These are phyloP conservation scores for Phytophthora niederhauseri DNA, from an alignment of 352 stramenopile species.

Conservation along the genomic window DNA sequence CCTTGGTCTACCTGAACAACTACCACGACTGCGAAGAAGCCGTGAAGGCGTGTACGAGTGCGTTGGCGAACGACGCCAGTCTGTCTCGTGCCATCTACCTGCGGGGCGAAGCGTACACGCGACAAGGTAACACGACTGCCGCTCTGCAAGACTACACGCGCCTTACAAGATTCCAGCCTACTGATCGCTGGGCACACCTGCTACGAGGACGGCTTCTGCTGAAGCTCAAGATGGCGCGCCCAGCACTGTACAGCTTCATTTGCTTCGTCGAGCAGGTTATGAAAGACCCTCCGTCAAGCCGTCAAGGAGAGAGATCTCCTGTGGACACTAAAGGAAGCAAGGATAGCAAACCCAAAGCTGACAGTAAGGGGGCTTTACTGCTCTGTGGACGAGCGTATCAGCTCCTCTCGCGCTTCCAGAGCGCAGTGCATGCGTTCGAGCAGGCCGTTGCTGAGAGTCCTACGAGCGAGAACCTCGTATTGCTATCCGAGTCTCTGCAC, in stretches of 20 bases:
- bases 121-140: conserved; percentile 58
- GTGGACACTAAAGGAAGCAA: not conserved
- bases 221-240: conserved; percentile 56
- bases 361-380: conserved; percentile 51
- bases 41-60: conserved; percentile 66
- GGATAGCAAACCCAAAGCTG: conserved; percentile 14
- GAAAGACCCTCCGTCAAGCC: conserved; percentile 3
- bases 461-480: conserved; percentile 74
- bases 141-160: conserved; percentile 71
- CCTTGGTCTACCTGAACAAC: conserved; percentile 80
- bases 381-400: conserved; percentile 72
- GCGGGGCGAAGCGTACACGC: conserved; percentile 64
- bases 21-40: conserved; percentile 79
- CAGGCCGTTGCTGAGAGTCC: conserved; percentile 60
- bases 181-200: conserved; percentile 67
- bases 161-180: conserved; percentile 60
- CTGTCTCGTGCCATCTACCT: conserved; percentile 69
- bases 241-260: conserved; percentile 80
- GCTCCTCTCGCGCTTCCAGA: conserved; percentile 68
- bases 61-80: conserved; percentile 66
- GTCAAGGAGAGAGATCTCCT: not conserved
- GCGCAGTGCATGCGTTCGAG: conserved; percentile 71
- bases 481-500: conserved; percentile 81
- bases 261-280: conserved; percentile 62
- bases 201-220: conserved; percentile 64